Conservation (phyloP, 495 filamentous ascomycete species). For the Aspergillus carlsbadensis region DNA sequence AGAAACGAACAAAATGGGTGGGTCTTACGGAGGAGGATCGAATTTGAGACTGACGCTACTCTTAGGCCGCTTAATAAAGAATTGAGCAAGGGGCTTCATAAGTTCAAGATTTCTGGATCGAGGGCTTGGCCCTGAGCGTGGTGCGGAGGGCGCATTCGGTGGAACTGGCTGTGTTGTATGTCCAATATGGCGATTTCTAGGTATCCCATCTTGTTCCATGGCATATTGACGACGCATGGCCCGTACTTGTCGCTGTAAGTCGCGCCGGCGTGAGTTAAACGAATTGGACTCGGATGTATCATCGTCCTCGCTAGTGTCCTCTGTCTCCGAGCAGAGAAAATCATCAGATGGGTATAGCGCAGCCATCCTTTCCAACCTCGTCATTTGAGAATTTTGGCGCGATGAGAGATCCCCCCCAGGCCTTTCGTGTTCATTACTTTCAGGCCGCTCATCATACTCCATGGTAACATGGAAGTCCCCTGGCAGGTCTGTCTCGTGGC, state of each 20-base stretch:
- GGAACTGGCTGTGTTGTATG: conserved; percentile 30
- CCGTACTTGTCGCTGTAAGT: conserved; percentile 26
- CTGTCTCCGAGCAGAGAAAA: conserved; percentile 47
- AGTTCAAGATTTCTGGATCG: conserved; percentile 42
- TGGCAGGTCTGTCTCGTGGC: conserved; percentile 21
- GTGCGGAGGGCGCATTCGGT: conserved; percentile 7
- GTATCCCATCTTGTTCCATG: conserved; percentile 16
- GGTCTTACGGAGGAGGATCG: conserved; percentile 78
- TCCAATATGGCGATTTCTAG: conserved; percentile 25
- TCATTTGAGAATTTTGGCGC: conserved; percentile 26
- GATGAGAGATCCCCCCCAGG: conserved; percentile 6
- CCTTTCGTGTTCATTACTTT: conserved; percentile 19
- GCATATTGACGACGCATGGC: conserved; percentile 25
- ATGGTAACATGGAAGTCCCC: conserved; percentile 51
- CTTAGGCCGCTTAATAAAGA: conserved; percentile 76
- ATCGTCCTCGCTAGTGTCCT: conserved; percentile 48
- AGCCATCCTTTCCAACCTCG: conserved; percentile 17
- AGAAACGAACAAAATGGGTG: not conserved
- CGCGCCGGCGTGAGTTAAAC: conserved; percentile 31
- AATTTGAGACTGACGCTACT: conserved; percentile 86
- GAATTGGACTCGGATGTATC: conserved; percentile 23
- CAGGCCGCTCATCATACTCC: conserved; percentile 44
- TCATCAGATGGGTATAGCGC: conserved; percentile 26
- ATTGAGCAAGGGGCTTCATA: conserved; percentile 69
- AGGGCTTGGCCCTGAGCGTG: not conserved